Evolutionary conservation across 176 grass and related monocot genomes (phyloP), one percentile per base, ranked within the genome.

Genomic region (Echinochloa phyllopogon): DNA sequence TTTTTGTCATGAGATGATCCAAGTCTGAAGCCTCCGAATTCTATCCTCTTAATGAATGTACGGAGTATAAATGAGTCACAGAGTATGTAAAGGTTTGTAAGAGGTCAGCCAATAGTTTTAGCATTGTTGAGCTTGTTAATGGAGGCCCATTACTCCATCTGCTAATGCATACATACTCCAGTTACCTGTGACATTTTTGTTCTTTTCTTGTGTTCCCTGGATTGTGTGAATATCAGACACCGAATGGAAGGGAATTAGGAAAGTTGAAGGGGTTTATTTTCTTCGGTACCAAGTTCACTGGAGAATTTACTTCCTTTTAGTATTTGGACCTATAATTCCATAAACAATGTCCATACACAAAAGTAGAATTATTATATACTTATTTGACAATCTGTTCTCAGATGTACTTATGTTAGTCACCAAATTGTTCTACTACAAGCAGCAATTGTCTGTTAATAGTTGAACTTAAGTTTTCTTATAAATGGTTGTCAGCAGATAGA

Each of bases 401-500:
- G 9, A 47, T 42, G 23, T 56, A 52, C 36, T 76, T 84, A 62
- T 84, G 59, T 41, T 62, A 51, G 17, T 65, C 33, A 70, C 80
- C 33, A 37, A 80, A 62, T 76, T 61, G 10, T 85, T 84, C 17
- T 41, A 62, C 55, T 72, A 13, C 11, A 68, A 75, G 42, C 52
- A 59, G 23, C 62, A 21, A 4, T 24, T 80, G 69, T 85, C 27
- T 59, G 4, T 13, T 62, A 83, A 55, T 66, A 66, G 44, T 60
- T 71, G 16, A 69, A 8, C 27, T 42, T 6, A 38, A 45, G 27
- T 55, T 45, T 10, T 75, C 29, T 43, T 25, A 17, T 74, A 56
- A 64, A 78, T 62, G 10, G 17, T 65, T 29, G 42, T 55, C 20
- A 72, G n/a, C 23, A 66, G 38, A 88, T 84, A 60, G 41, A 69